Base-by-base conservation (phyloP, 306 rosid species). In the Carpinus fangiana region DNA sequence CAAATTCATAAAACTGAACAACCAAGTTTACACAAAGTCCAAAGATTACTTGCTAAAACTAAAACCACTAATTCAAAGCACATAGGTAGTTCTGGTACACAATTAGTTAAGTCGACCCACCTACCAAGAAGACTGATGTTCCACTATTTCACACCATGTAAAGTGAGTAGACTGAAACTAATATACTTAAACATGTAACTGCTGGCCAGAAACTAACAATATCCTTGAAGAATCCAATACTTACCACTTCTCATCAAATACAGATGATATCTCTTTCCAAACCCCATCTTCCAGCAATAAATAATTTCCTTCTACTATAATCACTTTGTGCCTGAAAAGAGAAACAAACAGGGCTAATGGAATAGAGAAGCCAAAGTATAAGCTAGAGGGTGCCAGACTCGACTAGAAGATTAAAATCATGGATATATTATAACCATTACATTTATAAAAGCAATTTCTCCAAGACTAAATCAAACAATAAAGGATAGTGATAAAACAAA, bases 281-380 rank as follows among this genome's bases (percentile, higher is more conserved):
- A 76, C 64, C 65, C 90, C 97, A 79, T 86, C 90, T 43, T 90
- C 97, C 88, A 89, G 76, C 54, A 91, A 82, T 73, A 93, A 45
- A 84, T 93, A 91, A 82, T 91, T 90, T 78, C 97, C 98, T 93
- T 93, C 97, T 72, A 93, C 90, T 55, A 93, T 85, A 54, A 93
- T 87, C 70, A 93, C 84, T 83, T 91, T 91, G 76, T 91, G 92
- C 88, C 97, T 91, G 88, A 74, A 87, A 74, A 77, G 65, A 45
- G 36, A 73, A 38, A 75, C 26, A 38, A 51, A 71, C 23, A 14
- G 23, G 47, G 46, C 21, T 16, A 64, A 31, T 16, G 21, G 70
- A 64, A 64, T 64, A 34, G 46, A 64, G 43, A 34, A 34, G 70
- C 45, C 47, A 7, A 64, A 36, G 41, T 16, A 64, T 14, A 34